Base-by-base conservation (phyloP, 1,284 basidiomycete species). In the Ceratobasidium sp. region DNA sequence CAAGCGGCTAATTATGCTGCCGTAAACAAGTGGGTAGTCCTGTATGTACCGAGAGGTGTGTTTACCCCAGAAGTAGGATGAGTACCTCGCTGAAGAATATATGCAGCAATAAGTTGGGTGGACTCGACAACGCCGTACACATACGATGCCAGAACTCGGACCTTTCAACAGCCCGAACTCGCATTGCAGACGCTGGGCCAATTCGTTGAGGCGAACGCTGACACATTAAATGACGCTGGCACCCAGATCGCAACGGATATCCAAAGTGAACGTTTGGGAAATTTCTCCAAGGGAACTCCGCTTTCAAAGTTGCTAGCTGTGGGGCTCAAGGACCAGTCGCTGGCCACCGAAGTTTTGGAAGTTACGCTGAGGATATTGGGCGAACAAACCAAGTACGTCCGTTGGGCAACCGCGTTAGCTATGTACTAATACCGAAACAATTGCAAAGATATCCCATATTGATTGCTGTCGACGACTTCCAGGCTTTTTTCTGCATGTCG, bases 381-480 rank as follows among this genome's bases (percentile, higher is more conserved):
- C 11, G 81, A 79, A 49, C 96, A 98, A 81, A 89, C 83, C 0
- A 81, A 86, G 91, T 94, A 56, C 68, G 86, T 85, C 0, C 14
- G 16, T 48, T n/a, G 24, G 29, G 19, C 59, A 22, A 14, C 72
- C 1, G 11, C 53, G 51, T 58, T 16, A 22, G 6, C 27, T 24
- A 29, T 62, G 48, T 24, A 34, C 56, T 59, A 19, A 59, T 16
- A 6, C 9, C 31, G 7, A 13, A 9, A 16, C 14, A 9, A 11
- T 58, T 49, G 37, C 22, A 9, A 69, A 91, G 85, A 66, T 81
- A 84, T 80, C 93, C 96, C 0, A 90, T 98, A 1, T 82, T 98
- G 6, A 83, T 97, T 34, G 95, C 94, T 0, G 83, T 98, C 0
- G 96, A 98, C 79, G 94, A 96, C 78, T 89, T 92, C 78, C 95